These are phyloP conservation scores for Spinellus fusiger DNA, from an alignment of 192 early-diverging fungal species.

Conservation along the genomic window DNA sequence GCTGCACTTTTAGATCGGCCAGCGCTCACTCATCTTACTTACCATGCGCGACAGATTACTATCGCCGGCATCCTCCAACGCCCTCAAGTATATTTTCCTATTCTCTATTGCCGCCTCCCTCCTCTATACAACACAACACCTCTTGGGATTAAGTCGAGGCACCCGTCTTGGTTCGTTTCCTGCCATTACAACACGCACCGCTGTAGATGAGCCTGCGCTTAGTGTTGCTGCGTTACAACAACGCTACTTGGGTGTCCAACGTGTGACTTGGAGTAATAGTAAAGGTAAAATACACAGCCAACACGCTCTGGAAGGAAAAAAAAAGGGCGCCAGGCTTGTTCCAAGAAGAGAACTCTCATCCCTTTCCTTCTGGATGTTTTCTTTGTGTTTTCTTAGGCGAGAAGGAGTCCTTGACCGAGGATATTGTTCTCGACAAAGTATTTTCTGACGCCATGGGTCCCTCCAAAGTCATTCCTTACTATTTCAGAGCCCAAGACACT, in stretches of 20 bases:
- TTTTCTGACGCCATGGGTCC: conserved; percentile 55
- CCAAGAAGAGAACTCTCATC: not conserved
- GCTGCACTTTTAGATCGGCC: not conserved
- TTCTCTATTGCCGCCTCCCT: conserved; percentile 30
- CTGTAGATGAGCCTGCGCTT: not conserved
- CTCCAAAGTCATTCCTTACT: conserved; percentile 56
- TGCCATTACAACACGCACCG: conserved; percentile 6
- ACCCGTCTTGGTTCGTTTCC: not conserved
- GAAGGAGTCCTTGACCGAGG: conserved; percentile 33
- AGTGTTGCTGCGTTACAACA: conserved; percentile 15
- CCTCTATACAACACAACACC: conserved; percentile 28
- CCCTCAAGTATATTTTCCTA: conserved; percentile 24
- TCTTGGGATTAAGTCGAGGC: conserved; percentile 17
- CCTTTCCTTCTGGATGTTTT: too few species aligned
- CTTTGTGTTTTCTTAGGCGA: not conserved
- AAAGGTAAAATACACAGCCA: conserved; percentile 15
- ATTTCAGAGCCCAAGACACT: conserved; percentile 40
- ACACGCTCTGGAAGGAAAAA: not conserved
- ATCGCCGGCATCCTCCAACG: conserved; percentile 10
- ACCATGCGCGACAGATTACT: conserved; percentile 17
- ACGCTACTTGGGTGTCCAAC: conserved; percentile 18
- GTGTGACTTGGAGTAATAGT: conserved; percentile 24
- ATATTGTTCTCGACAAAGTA: conserved; percentile 50
- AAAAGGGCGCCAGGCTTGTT: not conserved
- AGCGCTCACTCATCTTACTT: not conserved